Evolutionary conservation across 2,329 filamentous ascomycete genomes (phyloP).

Genomic region (Fusarium metavorans): DNA sequence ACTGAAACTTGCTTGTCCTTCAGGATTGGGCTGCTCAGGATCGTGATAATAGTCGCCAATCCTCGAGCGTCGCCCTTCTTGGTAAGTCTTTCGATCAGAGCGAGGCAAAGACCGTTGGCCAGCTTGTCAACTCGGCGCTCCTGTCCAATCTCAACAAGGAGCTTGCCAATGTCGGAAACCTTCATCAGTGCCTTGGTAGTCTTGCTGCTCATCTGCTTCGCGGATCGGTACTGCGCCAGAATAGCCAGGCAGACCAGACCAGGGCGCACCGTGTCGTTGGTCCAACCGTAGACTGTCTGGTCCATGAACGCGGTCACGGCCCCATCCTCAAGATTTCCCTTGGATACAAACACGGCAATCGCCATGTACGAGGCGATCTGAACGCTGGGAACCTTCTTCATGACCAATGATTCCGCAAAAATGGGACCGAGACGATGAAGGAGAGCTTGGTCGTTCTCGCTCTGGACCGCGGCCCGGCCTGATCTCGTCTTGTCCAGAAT

Average conservation of each 20-base stretch:
- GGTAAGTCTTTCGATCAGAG: slow-evolving; percentile 70
- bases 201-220: slow-evolving; percentile 75
- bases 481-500: slow-evolving; percentile 84
- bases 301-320: slow-evolving; percentile 92
- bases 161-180: slow-evolving; percentile 68
- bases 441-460: slow-evolving; percentile 84
- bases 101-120: slow-evolving; percentile 77
- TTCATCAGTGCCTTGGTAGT: slow-evolving; percentile 78
- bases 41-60: slow-evolving; percentile 70
- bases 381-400: slow-evolving; percentile 81
- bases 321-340: slow-evolving; percentile 81
- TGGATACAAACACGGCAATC: slow-evolving; percentile 84
- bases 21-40: slow-evolving; percentile 70
- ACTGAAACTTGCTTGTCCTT: slow-evolving; percentile 73
- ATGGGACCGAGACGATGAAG: slow-evolving; percentile 74
- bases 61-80: slow-evolving; percentile 70
- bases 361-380: slow-evolving; percentile 94
- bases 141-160: slow-evolving; percentile 71
- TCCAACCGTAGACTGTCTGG: slow-evolving; percentile 83
- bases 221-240: slow-evolving; percentile 82
- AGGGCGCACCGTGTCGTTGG: slow-evolving; percentile 75
- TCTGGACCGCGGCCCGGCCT: slow-evolving; percentile 80
- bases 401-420: slow-evolving; percentile 80
- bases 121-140: slow-evolving; percentile 78
- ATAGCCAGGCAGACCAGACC: slow-evolving; percentile 85